phyloP scores from a whole-genome alignment of 805 yeast genomes.

The Cyberlindnera subsufficiens region DNA sequence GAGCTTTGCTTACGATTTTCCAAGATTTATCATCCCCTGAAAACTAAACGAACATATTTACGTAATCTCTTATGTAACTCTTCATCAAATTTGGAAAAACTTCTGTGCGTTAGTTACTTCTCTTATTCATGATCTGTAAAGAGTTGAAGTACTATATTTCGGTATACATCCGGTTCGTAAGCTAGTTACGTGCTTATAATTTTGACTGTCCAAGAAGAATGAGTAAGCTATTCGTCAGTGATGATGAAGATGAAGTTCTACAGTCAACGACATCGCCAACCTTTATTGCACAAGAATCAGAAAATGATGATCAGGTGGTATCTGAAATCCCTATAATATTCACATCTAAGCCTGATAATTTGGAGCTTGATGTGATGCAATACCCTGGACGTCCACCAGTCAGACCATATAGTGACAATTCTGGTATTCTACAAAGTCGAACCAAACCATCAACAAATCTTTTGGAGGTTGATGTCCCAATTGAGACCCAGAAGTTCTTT shows the following conservation, averaged over 20 bases:
- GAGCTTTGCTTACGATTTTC: slow-evolving; percentile 24
- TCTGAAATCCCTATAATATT: slow-evolving; percentile 54
- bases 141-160: no score
- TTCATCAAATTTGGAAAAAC: no score
- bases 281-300: slow-evolving; percentile 5
- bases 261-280: slow-evolving; percentile 1
- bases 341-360: slow-evolving; percentile 23
- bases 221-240: slow-evolving; percentile 17
- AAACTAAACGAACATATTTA: no score
- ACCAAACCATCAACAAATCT: slow-evolving; percentile 58
- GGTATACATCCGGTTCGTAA: no score
- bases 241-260: slow-evolving; percentile 14
- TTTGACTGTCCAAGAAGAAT: neutral
- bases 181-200: no score
- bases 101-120: no score
- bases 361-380: slow-evolving; percentile 42
- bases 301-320: slow-evolving; percentile 45
- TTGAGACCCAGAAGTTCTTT: slow-evolving; percentile 61
- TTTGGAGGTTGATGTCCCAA: slow-evolving; percentile 72
- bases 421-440: slow-evolving; percentile 34
- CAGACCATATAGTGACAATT: slow-evolving; percentile 31
- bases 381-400: slow-evolving; percentile 52
- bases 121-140: no score
- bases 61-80: no score
- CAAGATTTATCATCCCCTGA: no score